Evolutionary conservation across 1,139 yeast genomes (phyloP).

Genomic region (Lodderomyces theae): DNA sequence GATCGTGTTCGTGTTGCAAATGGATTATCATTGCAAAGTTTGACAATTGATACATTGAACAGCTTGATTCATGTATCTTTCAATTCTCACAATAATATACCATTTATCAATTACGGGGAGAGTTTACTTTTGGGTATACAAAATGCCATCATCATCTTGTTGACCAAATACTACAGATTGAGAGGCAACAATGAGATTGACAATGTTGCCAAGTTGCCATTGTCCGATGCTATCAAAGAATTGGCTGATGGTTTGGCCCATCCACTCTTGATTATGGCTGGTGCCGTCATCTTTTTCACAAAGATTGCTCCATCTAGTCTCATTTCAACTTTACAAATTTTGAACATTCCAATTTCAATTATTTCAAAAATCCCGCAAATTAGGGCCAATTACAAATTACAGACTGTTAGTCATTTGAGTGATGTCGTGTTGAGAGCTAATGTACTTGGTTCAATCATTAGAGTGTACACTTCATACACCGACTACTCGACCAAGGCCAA

Average conservation of each 20-base stretch:
- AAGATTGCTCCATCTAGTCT: slow-evolving; percentile 32
- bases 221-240: slow-evolving; percentile 20
- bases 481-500: slow-evolving; percentile 24
- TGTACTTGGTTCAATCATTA: slow-evolving; percentile 51
- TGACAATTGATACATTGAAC: slow-evolving; percentile 38
- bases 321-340: slow-evolving; percentile 41
- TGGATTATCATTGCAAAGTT: slow-evolving; percentile 39
- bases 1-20: slow-evolving; percentile 33
- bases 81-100: slow-evolving; percentile 34
- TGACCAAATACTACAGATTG: slow-evolving; percentile 36
- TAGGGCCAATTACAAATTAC: slow-evolving; percentile 40
- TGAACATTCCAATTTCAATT: slow-evolving; percentile 54
- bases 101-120: slow-evolving; percentile 45
- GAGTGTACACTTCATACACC: slow-evolving; percentile 56
- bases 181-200: slow-evolving; percentile 19
- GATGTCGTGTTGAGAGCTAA: slow-evolving; percentile 55
- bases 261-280: slow-evolving; percentile 31
- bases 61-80: slow-evolving; percentile 43
- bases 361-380: slow-evolving; percentile 59
- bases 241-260: slow-evolving; percentile 21
- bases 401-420: slow-evolving; percentile 55
- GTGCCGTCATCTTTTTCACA: slow-evolving; percentile 27
- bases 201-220: slow-evolving; percentile 13
- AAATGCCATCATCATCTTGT: slow-evolving; percentile 35
- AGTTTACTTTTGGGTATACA: slow-evolving; percentile 41